Conservation (phyloP, 495 filamentous ascomycete species). For the Immersiella caudata region DNA sequence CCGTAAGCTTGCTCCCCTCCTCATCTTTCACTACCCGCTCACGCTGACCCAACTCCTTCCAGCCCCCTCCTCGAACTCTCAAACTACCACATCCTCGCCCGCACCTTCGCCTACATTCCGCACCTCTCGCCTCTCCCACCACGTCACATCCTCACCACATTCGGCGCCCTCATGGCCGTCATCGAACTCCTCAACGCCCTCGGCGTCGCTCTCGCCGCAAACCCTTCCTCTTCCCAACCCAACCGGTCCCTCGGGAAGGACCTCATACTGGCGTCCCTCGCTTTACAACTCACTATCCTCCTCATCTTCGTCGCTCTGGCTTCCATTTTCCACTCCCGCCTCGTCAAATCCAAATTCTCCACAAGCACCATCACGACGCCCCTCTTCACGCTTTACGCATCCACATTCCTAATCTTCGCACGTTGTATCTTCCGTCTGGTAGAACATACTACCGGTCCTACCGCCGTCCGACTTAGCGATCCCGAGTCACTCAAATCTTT, state of each 20-base stretch:
- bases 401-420: slow-evolving; percentile 37
- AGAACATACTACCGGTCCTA: slow-evolving; percentile 36
- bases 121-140: slow-evolving; percentile 36
- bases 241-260: slow-evolving; percentile 27
- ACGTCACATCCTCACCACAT: slow-evolving; percentile 32
- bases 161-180: slow-evolving; percentile 35
- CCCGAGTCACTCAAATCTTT: slow-evolving; percentile 27
- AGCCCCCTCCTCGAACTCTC: slow-evolving; percentile 45
- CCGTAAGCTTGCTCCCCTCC: slow-evolving; percentile 37
- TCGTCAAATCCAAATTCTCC: slow-evolving; percentile 19
- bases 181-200: slow-evolving; percentile 40
- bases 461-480: slow-evolving; percentile 23
- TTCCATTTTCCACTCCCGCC: slow-evolving; percentile 38
- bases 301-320: slow-evolving; percentile 34
- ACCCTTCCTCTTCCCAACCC: slow-evolving; percentile 21
- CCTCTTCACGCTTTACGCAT: slow-evolving; percentile 35
- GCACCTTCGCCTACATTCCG: slow-evolving; percentile 42
- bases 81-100: slow-evolving; percentile 46
- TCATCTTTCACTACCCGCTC: not conserved
- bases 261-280: slow-evolving; percentile 35
- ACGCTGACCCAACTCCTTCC: not conserved
- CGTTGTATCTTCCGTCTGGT: slow-evolving; percentile 40
- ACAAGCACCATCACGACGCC: slow-evolving; percentile 19
- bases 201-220: slow-evolving; percentile 36
- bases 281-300: slow-evolving; percentile 38